These are phyloP conservation scores for Fomitopsis pulvina DNA, from an alignment of 768 basidiomycete species.

Conservation along the genomic window DNA sequence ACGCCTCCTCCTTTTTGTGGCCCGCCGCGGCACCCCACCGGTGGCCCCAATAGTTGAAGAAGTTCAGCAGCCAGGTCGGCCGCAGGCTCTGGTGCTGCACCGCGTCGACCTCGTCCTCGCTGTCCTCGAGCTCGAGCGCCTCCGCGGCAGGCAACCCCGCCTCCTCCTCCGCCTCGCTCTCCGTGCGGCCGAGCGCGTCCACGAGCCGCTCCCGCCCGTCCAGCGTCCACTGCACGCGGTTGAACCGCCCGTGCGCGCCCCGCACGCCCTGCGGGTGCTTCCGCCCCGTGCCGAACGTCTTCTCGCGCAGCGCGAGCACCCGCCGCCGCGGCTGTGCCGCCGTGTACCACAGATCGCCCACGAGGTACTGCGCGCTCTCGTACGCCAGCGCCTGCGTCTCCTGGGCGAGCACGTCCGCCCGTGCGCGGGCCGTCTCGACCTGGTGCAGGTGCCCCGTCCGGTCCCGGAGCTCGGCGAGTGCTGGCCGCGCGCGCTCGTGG, in stretches of 20 bases:
- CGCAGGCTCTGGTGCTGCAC: conserved; percentile 54
- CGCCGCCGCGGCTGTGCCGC: conserved; percentile 55
- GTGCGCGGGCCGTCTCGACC: conserved; percentile 43
- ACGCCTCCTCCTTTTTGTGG: conserved; percentile 1
- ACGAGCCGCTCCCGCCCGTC: conserved; percentile 58
- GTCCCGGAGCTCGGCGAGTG: conserved; percentile 40
- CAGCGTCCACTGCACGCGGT: conserved; percentile 64
- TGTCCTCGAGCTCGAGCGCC: conserved; percentile 20
- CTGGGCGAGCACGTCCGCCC: conserved; percentile 49
- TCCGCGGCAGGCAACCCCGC: conserved; percentile 25
- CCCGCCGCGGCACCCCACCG: conserved; percentile 37
- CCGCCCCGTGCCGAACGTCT: conserved; percentile 59
- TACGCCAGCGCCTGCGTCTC: conserved; percentile 64
- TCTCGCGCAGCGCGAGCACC: conserved; percentile 57
- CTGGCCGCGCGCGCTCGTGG: conserved; percentile 44
- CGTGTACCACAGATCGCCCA: conserved; percentile 61
- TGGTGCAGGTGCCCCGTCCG: conserved; percentile 42
- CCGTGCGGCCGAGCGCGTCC: conserved; percentile 63
- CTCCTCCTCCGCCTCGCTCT: conserved; percentile 75
- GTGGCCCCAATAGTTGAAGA: conserved; percentile 75
- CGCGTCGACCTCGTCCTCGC: conserved; percentile 43
- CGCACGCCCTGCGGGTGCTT: conserved; percentile 45
- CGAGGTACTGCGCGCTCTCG: conserved; percentile 62
- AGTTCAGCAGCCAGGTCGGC: conserved; percentile 70
- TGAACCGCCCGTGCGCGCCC: conserved; percentile 54